Percentiles rank a stretch among this genome's conserved stretches.
phyloP scores from a whole-genome alignment of 2,329 filamentous ascomycete species.

The Colletotrichum sp. region DNA sequence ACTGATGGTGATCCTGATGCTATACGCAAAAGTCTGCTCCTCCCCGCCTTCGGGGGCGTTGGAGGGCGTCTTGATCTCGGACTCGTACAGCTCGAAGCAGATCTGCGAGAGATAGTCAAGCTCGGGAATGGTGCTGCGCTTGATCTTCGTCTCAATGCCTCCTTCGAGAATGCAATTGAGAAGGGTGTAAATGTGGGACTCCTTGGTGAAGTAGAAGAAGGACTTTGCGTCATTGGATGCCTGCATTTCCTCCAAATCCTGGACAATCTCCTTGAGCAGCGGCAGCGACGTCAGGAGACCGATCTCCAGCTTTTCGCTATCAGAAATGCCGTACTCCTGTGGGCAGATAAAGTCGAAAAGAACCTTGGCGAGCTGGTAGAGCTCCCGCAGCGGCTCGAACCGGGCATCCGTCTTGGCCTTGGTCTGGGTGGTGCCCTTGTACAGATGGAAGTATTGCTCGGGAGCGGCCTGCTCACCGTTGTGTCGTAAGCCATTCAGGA shows the following conservation, averaged over 20 bases:
- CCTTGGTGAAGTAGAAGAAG: slow-evolving; percentile 99
- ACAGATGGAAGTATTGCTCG: slow-evolving; percentile 88
- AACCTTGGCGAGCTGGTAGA: slow-evolving; percentile 93
- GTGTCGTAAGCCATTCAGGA: slow-evolving; percentile 59
- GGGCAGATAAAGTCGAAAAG: slow-evolving; percentile 98
- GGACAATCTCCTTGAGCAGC: slow-evolving; percentile 93
- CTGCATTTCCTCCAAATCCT: slow-evolving; percentile 96
- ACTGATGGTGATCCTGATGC: slow-evolving; percentile 93
- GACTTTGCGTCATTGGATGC: slow-evolving; percentile 92
- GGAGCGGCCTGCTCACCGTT: slow-evolving; percentile 60
- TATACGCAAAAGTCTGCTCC: slow-evolving; percentile 85
- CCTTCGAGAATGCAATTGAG: slow-evolving; percentile 98
- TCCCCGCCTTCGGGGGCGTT: slow-evolving; percentile 52
- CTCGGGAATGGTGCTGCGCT: slow-evolving; percentile 92
- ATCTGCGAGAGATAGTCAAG: slow-evolving; percentile 98
- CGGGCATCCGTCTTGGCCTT: slow-evolving; percentile 84
- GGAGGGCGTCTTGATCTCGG: slow-evolving; percentile 70
- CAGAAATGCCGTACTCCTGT: slow-evolving; percentile 96
- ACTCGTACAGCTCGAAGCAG: slow-evolving; percentile 97
- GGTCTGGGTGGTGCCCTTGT: slow-evolving; percentile 75
- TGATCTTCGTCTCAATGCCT: slow-evolving; percentile 95
- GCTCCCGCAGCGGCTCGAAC: slow-evolving; percentile 86
- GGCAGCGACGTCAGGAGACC: slow-evolving; percentile 92
- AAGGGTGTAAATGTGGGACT: slow-evolving; percentile 97
- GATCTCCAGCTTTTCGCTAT: slow-evolving; percentile 98